Percentiles rank a stretch among this genome's conserved stretches.
Evolutionary conservation across 1,284 basidiomycete species (phyloP).

Genomic region (Wolfiporia cocos): DNA sequence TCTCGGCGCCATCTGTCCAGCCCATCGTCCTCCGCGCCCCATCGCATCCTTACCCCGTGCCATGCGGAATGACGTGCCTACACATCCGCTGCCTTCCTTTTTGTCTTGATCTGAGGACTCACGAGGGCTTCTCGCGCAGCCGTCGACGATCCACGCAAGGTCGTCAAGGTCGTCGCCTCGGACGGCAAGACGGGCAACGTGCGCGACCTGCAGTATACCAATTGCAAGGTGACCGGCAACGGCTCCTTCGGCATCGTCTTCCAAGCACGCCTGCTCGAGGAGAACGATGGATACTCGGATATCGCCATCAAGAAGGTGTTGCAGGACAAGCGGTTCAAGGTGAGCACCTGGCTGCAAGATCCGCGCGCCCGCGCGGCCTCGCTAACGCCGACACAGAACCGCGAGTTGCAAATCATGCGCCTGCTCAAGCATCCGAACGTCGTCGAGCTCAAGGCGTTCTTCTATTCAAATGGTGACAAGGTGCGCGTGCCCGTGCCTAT

Average conservation of each 20-base stretch:
- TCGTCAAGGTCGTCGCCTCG: conserved; percentile 92
- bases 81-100: not conserved
- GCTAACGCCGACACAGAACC: conserved; percentile 61
- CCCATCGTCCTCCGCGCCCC: conserved; percentile 6
- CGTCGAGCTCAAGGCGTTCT: conserved; percentile 96
- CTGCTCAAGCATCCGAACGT: conserved; percentile 97
- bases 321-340: conserved; percentile 99
- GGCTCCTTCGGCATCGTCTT: conserved; percentile 99
- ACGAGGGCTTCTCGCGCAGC: conserved; percentile 42
- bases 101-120: conserved; percentile 11
- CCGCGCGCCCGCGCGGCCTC: not conserved
- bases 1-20: conserved; percentile 1
- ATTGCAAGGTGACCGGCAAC: conserved; percentile 98
- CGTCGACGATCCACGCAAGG: conserved; percentile 92
- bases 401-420: conserved; percentile 99
- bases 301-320: conserved; percentile 99
- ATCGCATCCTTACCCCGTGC: conserved; percentile 10
- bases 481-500: conserved; percentile 46
- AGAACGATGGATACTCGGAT: conserved; percentile 66
- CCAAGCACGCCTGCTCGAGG: conserved; percentile 71
- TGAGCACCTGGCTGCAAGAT: conserved; percentile 31
- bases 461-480: conserved; percentile 99
- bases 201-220: conserved; percentile 89
- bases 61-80: too few species aligned
- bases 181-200: conserved; percentile 92